Evolutionary conservation across 805 yeast species (phyloP), one percentile per base, ranked within the genome.

Genomic region (Wickerhamomyces chaumierensis): DNA sequence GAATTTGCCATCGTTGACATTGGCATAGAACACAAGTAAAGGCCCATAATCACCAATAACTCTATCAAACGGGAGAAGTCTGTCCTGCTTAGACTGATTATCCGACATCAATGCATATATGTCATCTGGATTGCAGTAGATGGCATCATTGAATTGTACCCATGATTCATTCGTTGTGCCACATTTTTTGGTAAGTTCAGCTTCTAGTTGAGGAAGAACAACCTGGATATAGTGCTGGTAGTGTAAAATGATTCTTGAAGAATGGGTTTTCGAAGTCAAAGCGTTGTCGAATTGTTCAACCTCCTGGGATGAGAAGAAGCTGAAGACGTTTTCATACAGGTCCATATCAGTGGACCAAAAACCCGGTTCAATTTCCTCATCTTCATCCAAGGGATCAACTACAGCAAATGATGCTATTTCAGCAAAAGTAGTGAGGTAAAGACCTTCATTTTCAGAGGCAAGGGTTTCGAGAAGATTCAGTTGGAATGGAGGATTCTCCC

Each of bases 101-200:
- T 63, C 63, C 0, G 85, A 72, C 54, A 81, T 79, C 40, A 92
- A 64, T 3, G 96, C 94, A 56, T 74, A 92, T 1, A 86, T 69
- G 41, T 81, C 94, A 39, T 75, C 83, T 3, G 78, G 62, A 9
- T 79, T 72, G 48, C 87, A 78, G 51, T 78, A 80, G 2, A 68
- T 55, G 19, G 65, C 63, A 36, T 71, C 71, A 41, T 78, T 75
- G 45, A 66, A 66, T 40, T 62, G 51, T 7, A 77, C 54, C 71
- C 83, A 78, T 1, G 74, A 63, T 5, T 47, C 49, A 5, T 63
- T 54, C 2, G 50, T 39, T 20, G 40, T 14, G n/a, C 43, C 50
- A 33, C 56, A 39, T 37, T 44, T 44, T 49, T 43, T 42, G 36
- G 15, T 19, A n/a, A 45, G 54, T 42, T 40, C 50, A 16, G 23